Base-by-base conservation (phyloP, 805 yeast genomes). In the Wickerhamomyces tratensis region DNA sequence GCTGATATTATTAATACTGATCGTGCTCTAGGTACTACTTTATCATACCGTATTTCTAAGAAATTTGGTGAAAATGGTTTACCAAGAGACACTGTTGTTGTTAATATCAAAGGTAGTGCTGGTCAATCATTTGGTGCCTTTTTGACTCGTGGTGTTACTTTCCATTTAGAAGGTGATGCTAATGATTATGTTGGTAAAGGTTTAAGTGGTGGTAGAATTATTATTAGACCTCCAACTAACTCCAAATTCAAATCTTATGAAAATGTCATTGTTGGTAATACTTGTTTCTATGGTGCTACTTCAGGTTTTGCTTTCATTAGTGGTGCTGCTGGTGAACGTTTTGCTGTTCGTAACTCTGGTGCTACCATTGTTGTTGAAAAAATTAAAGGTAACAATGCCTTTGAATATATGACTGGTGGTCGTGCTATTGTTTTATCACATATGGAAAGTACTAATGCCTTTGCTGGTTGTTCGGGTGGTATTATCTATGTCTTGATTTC, bases 351-450 rank as follows among this genome's bases (percentile, higher is more conserved):
- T 72, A 91, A 91, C 76, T 93, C 98, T 30, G 98, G 98, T 65
- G 98, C 98, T 37, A 83, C 83, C 43, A 93, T 95, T 49, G 97
- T 93, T 48, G 88, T 87, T 51, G 98, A 91, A 67, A 96, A 96
- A 59, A 59, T 67, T 45, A 82, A 86, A 49, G 98, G 98, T 70
- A 96, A 91, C 64, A 97, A 91, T 63, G 98, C 98, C 41, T 91
- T 97, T 69, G 98, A 91, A 68, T 91, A 91, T 69, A 91, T 91
- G 98, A 89, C 98, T 53, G 98, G 98, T 63, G 98, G 98, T 62
- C 79, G 98, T 56, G 96, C 93, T 48, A 87, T 91, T 59, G 88
- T 91, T 39, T 75, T 91, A 52, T 96, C 97, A 39, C 68, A 79
- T 46, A 86, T 96, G 55, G 97, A 96, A 45, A 79, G 97, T 49